Evolutionary conservation across 2,329 filamentous ascomycete genomes (phyloP).

Genomic region (Paecilomyces sp.): DNA sequence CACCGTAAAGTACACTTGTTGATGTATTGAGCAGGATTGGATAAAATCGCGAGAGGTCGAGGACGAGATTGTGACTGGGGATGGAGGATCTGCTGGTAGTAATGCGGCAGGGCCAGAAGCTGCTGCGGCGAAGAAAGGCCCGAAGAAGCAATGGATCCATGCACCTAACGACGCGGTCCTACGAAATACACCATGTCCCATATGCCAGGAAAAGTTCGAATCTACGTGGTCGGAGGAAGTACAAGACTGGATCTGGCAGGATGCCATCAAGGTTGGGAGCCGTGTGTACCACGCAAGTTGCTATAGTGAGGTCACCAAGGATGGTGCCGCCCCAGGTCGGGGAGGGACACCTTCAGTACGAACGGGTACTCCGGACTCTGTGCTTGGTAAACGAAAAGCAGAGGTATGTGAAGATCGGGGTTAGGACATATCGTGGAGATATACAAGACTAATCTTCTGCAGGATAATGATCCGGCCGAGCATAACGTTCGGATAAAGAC

Average conservation of each 20-base stretch:
- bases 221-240: constrained; percentile 86
- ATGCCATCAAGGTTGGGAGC: constrained; percentile 69
- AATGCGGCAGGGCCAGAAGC: constrained; percentile 34
- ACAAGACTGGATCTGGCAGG: constrained; percentile 96
- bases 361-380: constrained; percentile 53
- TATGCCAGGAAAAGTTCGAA: constrained; percentile 93
- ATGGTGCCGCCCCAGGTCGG: constrained; percentile 38
- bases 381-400: constrained; percentile 68
- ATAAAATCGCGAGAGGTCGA: constrained; percentile 74
- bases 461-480: constrained; percentile 28
- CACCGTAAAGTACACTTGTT: constrained; percentile 4
- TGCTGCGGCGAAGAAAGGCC: constrained; percentile 44
- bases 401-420: constrained; percentile 41
- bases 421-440: background rate
- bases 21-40: constrained; percentile 62
- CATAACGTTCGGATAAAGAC: constrained; percentile 34
- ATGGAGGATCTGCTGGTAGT: constrained; percentile 32
- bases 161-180: constrained; percentile 73
- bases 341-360: constrained; percentile 31
- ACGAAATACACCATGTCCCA: constrained; percentile 75
- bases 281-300: constrained; percentile 88
- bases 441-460: constrained; percentile 6
- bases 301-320: constrained; percentile 71
- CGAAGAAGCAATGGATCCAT: constrained; percentile 65
- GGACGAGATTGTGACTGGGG: constrained; percentile 49